Base-by-base conservation (phyloP, 2,329 filamentous ascomycete species). In the Phaeosphaeria sp. region DNA sequence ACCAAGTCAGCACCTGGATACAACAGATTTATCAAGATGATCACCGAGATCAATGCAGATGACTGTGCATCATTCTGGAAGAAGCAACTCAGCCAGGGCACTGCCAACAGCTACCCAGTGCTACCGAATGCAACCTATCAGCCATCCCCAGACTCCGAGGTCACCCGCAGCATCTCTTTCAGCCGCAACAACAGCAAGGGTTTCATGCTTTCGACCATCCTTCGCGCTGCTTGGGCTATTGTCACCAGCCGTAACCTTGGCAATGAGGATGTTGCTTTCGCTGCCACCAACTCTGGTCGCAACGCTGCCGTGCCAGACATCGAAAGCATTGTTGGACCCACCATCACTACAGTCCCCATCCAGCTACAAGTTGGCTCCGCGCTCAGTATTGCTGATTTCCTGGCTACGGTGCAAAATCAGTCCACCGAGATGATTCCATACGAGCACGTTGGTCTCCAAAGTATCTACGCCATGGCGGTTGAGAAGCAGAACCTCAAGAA, bases 401-500 rank as follows among this genome's bases (percentile, higher is more conserved):
- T 72, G 1, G 2, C 24, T 1, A 18, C 21, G 1, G 47, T 71
- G 1, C 69, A 70, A 44, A 17, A 55, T 9, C 60, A 67, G 52
- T 43, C 53, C 5, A 53, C 55, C 0, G 55, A 60, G 2, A 69
- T 67, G 65, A 69, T 71, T 7, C 64, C 70, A 1, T 71, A 65
- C 50, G 68, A 77, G 55, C 74, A 77, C 6, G 56, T 61, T 22
- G 76, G 76, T 15, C 51, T 75, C 36, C 72, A 75, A 27, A 66
- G 69, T 18, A 77, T 77, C 22, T 49, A 53, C 17, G 40, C 3
- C 22, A 59, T 57, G 56, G 51, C 17, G 43, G 55, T 43, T 1
- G 53, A 66, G 22, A 68, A 65, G 43, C 60, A 70, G 15, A 86
- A 82, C 65, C 74, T 86, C 40, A 79, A 81, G 3, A 84, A 81